These are phyloP conservation scores for Larix kaempferi DNA, from an alignment of 75 land plant species.

Conservation along the genomic window DNA sequence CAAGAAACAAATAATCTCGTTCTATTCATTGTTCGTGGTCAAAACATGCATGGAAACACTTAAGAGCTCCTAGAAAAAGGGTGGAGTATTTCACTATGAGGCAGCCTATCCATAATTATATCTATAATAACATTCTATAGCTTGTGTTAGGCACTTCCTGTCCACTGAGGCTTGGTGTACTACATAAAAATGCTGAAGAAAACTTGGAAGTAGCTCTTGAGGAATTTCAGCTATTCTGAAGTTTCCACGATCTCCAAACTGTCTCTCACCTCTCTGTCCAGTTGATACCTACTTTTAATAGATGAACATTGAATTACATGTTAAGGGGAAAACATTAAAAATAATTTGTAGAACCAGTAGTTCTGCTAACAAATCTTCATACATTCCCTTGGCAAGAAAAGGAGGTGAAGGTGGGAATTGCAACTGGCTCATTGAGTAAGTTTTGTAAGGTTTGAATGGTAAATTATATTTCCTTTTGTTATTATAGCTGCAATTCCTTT, in stretches of 20 bases:
- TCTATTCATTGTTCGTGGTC: conserved; percentile 89
- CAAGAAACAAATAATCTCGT: conserved; percentile 84
- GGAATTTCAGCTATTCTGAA: conserved; percentile 91
- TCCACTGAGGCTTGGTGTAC: conserved; percentile 72
- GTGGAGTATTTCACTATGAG: conserved; percentile 95
- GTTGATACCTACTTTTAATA: conserved; percentile 64
- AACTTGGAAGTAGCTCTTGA: conserved; percentile 87
- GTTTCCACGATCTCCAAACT: conserved; percentile 97
- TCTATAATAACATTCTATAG: conserved; percentile 86
- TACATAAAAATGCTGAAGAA: conserved; percentile 68
- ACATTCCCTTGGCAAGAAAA: too few relatives aligned
- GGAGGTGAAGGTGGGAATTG: too few relatives aligned
- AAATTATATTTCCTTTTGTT: too few relatives aligned
- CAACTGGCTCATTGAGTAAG: too few relatives aligned
- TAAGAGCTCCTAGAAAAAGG: conserved; percentile 89
- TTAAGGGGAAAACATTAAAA: not conserved
- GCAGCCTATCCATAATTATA: conserved; percentile 87
- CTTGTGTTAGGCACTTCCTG: conserved; percentile 85
- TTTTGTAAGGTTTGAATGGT: too few relatives aligned
- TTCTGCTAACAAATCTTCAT: too few relatives aligned
- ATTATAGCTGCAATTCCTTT: too few relatives aligned
- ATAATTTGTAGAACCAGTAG: not conserved
- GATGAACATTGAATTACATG: conserved; percentile 41
- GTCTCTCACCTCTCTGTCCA: too few relatives aligned
- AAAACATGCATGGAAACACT: too few relatives aligned